Percentiles rank a stretch among this genome's conserved stretches.
Evolutionary conservation across 2,329 filamentous ascomycete species (phyloP).

Genomic region (Penicillium sp.): DNA sequence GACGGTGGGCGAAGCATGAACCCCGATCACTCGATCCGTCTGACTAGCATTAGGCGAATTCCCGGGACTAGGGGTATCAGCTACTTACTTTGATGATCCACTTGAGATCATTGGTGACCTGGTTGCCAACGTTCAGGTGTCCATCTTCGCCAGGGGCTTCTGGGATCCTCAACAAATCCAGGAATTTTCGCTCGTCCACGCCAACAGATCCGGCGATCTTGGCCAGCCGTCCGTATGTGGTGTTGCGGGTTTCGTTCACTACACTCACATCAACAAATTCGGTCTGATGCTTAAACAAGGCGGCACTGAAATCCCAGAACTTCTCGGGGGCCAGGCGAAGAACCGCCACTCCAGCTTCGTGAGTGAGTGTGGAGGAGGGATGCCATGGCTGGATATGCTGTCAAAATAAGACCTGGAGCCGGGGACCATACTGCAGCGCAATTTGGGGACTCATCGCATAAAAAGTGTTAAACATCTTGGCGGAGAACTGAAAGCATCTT

Average conservation of each 20-base stretch:
- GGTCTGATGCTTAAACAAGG: conserved; percentile 67
- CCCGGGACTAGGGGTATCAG: not conserved
- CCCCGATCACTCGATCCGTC: conserved; percentile 68
- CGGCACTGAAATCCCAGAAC: conserved; percentile 77
- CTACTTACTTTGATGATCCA: conserved; percentile 68
- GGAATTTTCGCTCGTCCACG: conserved; percentile 69
- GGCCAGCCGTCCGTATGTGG: conserved; percentile 77
- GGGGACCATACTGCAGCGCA: conserved; percentile 56
- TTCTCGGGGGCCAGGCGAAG: conserved; percentile 65
- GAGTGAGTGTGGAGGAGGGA: conserved; percentile 70
- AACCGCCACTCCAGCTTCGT: conserved; percentile 80
- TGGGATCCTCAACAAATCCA: conserved; percentile 65
- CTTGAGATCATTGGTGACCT: conserved; percentile 82
- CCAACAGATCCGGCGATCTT: conserved; percentile 68
- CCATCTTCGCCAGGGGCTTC: conserved; percentile 68
- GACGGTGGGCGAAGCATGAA: conserved; percentile 90
- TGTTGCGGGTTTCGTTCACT: conserved; percentile 79
- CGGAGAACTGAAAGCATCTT: conserved; percentile 51
- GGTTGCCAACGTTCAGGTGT: conserved; percentile 73
- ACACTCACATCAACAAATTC: conserved; percentile 83
- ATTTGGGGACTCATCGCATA: conserved; percentile 68
- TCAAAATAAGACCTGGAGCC: conserved; percentile 76
- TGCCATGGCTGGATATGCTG: conserved; percentile 96
- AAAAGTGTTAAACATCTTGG: conserved; percentile 75
- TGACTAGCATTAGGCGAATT: conserved; percentile 27